Base-by-base conservation (phyloP, 306 rosid genomes). In the Casuarina cunninghamiana region DNA sequence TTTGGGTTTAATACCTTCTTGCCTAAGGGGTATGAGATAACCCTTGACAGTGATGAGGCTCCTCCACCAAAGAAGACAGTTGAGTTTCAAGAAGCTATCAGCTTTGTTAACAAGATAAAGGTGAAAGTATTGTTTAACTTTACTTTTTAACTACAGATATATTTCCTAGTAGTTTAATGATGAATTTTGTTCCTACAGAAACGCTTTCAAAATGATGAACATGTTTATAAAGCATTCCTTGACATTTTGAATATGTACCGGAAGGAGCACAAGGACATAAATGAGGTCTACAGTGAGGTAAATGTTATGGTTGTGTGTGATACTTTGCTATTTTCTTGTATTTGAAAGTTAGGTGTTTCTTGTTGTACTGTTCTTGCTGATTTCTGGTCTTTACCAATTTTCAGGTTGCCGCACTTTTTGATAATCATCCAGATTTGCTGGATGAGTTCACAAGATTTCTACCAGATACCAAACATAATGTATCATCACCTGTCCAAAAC, bases 101-200 rank as follows among this genome's bases (percentile, higher is more conserved):
- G 90, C 82, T 96, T 96, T 77, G 99, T 96, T 45, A 91, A 90
- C 89, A 96, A 93, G 93, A 96, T 96, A 84, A 96, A 96, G 99
- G 99, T 96, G 72, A 83, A 58, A 39, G 5, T 71, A 62, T 35
- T 26, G 48, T 78, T 80, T 21, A 53, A 46, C 76, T 69, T 49
- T 10, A 73, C 58, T 37, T 66, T 72, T 76, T 72, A 54, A 60
- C 48, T 66, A 54, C 48, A 32, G 48, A 76, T 43, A 15, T 77
- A 50, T 49, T 80, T 73, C 50, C 58, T 80, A 26, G 13, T 45
- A 32, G 1, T 53, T 75, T 69, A 73, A 76, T 69, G 58, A 57
- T 80, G 15, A 66, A 62, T 80, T 69, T 83, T 71, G 5, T 78
- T 73, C 68, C 48, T 45, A 69, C 96, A 96, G 99, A 91, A 84